Base-by-base conservation (phyloP, 2,329 filamentous ascomycete species). In the Trichoderma sp. region DNA sequence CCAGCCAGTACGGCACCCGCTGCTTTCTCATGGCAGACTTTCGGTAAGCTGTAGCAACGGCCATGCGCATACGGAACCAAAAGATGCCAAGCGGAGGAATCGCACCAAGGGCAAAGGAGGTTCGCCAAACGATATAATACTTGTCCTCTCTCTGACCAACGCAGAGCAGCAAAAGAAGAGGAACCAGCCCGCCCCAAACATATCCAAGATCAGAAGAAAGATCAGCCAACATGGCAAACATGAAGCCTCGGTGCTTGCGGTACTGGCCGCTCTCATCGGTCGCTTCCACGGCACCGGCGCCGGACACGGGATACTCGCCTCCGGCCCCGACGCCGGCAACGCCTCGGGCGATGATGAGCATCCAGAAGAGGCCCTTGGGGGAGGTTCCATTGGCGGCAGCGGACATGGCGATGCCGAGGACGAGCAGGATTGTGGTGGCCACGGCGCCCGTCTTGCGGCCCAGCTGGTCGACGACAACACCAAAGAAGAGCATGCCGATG, bases 211-310 rank as follows among this genome's bases (percentile, higher is more conserved):
- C 86, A 2, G 85, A 83, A 0, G 88, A 87, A 6, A 90, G 80
- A 77, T 90, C 86, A 2, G 86, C 85, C 14, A 89, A 83, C 83
- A 90, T 85, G n/a, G 88, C 88, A 75, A 91, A 89, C 79, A 90
- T 87, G 80, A 90, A 89, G 4, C 89, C 88, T 50, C 88, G 83
- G 45, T 84, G 84, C 75, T 87, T 87, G 50, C 87, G 85, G 68
- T 85, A 83, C 16, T 80, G 78, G 8, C 78, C 80, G 65, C 81
- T 84, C 78, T 90, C 88, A 76, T 91, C 88, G 1, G 88, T 87
- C 0, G 89, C 87, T 79, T 91, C 89, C 14, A 86, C 84, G 0
- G 89, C 87, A 59, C 87, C 87, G 3, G 85, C 84, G 60, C 83
- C 83, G 2, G 85, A 87, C 3, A 89, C 88, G 3, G 89, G 88